Base-by-base conservation (phyloP, 169 alveolate genomes). In the Plasmodium blacklocki region DNA sequence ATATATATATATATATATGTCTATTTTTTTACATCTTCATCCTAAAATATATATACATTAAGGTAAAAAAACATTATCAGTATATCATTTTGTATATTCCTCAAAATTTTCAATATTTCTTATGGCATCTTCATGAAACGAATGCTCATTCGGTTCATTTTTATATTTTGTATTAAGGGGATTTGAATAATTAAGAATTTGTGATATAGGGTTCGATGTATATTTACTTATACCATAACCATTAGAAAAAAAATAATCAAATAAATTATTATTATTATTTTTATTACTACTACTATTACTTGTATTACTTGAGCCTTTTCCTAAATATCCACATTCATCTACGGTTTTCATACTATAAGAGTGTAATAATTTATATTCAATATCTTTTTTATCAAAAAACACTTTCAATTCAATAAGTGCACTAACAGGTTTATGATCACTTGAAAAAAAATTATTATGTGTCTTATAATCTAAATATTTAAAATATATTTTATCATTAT, bases 391-490 rank as follows among this genome's bases (percentile, higher is more conserved):
- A 62, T 83, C 91, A 50, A 83, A 83, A 83, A 83, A 83, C 8
- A 83, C 91, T 56, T 83, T 83, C 71, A 83, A 58, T 56, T 92
- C 88, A 15, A 94, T 85, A 45, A 95, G 63, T 26, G 97, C 96
- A 45, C 96, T 93, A 19, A 95, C 94, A 5, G 97, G 96, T 60
- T 93, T 93, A 73, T 95, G 97, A 63, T 95, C 97, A 66, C 97
- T 94, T 56, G 94, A 74, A 66, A 83, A 66, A 59, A 93, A 92
- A 60, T 80, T 88, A 47, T 92, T 93, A 64, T 95, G 95, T 14
- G 97, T 92, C 62, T 70, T 88, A 75, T 95, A 95, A 56, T 73
- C 88, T 63, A 70, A 12, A 66, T 68, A 71, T n/a, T 83, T 83
- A 50, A 83, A 83, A 83, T 83, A 83, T 83, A 83, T 83, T 83